Percentiles rank a stretch among this genome's conserved stretches.
Conservation (phyloP, 2,329 filamentous ascomycete genomes). For the Decorospora gaudefroyi region DNA sequence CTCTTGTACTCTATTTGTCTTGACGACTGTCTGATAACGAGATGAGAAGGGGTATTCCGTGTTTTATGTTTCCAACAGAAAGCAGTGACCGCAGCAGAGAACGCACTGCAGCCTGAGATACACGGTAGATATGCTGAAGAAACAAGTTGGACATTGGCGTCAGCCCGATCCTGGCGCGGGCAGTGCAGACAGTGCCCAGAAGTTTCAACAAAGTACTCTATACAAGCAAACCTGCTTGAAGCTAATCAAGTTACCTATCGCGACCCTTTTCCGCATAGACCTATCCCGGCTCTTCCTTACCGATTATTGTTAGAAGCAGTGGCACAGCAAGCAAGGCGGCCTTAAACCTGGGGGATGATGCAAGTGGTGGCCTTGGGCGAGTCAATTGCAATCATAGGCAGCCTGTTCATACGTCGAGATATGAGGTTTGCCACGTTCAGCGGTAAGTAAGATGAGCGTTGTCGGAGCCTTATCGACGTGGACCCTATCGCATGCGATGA, state of each 20-base stretch:
- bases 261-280: slow-evolving; percentile 9
- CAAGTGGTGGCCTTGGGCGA: slow-evolving; percentile 21
- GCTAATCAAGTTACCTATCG: slow-evolving; percentile 20
- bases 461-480: slow-evolving; percentile 28
- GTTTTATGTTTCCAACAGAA: slow-evolving; percentile 27
- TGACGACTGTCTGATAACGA: slow-evolving; percentile 6
- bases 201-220: slow-evolving; percentile 15
- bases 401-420: slow-evolving; percentile 15
- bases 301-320: slow-evolving; percentile 16
- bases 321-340: slow-evolving; percentile 26
- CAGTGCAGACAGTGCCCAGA: slow-evolving; percentile 7
- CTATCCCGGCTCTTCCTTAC: slow-evolving; percentile 6
- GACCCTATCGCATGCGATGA: slow-evolving; percentile 30
- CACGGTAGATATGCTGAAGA: slow-evolving; percentile 17
- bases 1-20: neutral
- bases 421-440: slow-evolving; percentile 17
- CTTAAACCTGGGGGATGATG: slow-evolving; percentile 28
- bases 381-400: slow-evolving; percentile 12
- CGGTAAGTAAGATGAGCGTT: slow-evolving; percentile 17
- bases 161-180: slow-evolving; percentile 5
- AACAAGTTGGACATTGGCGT: slow-evolving; percentile 23
- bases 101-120: slow-evolving; percentile 18
- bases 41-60: slow-evolving; percentile 13
- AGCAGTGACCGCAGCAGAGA: slow-evolving; percentile 19
- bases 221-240: slow-evolving; percentile 25